Evolutionary conservation across 2,329 filamentous ascomycete species (phyloP).

Genomic region (Rhynchosporium graminicola): DNA sequence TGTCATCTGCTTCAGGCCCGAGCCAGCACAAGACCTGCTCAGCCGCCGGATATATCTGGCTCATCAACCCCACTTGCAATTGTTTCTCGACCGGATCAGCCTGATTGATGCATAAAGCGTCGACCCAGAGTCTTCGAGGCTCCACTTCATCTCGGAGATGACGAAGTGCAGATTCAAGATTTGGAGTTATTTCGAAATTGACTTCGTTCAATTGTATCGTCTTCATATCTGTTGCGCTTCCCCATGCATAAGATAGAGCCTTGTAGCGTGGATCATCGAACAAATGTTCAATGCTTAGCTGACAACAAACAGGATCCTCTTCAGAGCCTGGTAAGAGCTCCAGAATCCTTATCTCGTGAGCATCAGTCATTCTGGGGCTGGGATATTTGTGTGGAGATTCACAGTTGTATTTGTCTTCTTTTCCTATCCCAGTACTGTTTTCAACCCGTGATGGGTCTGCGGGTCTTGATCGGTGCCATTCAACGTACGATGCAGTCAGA

Average conservation of each 20-base stretch:
- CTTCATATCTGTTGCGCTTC: neutral
- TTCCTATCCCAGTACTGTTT: neutral
- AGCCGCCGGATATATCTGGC: slow-evolving; percentile 4
- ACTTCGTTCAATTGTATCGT: slow-evolving; percentile 1
- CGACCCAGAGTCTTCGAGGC: slow-evolving; percentile 1
- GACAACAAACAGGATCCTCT: neutral
- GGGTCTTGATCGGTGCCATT: no score
- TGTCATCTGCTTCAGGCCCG: slow-evolving; percentile 3
- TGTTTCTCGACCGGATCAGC: neutral
- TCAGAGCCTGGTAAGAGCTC: neutral
- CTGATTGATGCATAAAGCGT: slow-evolving; percentile 14
- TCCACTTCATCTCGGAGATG: neutral
- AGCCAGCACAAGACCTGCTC: slow-evolving; percentile 8
- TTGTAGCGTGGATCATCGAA: slow-evolving; percentile 1
- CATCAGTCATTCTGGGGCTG: slow-evolving; percentile 2
- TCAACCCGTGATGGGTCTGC: no score
- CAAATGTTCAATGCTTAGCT: slow-evolving; percentile 1
- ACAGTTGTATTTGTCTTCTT: no score
- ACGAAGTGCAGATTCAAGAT: neutral
- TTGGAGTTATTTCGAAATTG: neutral
- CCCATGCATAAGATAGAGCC: slow-evolving; percentile 7
- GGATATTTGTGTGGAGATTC: neutral
- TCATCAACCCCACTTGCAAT: neutral
- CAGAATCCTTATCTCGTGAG: slow-evolving; percentile 1
- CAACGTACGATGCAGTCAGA: neutral